These are phyloP conservation scores for Chloranthus sessilifolius DNA, from an alignment of 164 flowering plant genomes.

Conservation along the genomic window DNA sequence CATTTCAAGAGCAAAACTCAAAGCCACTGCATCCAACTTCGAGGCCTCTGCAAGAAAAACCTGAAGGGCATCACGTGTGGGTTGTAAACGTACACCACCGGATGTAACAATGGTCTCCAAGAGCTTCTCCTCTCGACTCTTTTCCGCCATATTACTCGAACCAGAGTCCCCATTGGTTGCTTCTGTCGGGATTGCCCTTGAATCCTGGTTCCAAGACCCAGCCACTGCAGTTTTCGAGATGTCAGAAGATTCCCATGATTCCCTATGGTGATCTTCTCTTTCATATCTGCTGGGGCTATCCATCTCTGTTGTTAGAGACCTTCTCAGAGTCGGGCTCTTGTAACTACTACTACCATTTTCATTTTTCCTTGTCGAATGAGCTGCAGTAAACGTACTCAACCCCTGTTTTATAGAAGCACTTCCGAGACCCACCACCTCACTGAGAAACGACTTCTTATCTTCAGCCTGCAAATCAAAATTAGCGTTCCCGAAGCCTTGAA, in stretches of 20 bases:
- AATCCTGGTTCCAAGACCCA: slow-evolving; percentile 63
- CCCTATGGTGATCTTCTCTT: slow-evolving; percentile 35
- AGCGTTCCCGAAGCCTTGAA: slow-evolving; percentile 92
- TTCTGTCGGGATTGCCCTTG: slow-evolving; percentile 29
- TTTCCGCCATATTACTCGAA: slow-evolving; percentile 36
- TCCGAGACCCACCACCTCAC: slow-evolving; percentile 92
- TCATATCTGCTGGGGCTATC: slow-evolving; percentile 51
- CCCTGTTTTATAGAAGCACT: slow-evolving; percentile 91
- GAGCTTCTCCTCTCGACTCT: slow-evolving; percentile 80
- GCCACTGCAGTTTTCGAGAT: slow-evolving; percentile 31
- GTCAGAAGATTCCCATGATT: slow-evolving; percentile 33
- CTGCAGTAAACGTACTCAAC: slow-evolving; percentile 54
- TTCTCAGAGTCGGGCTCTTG: slow-evolving; percentile 67
- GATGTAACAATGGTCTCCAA: slow-evolving; percentile 86
- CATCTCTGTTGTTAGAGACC: slow-evolving; percentile 70
- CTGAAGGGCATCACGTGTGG: slow-evolving; percentile 92
- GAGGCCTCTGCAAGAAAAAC: slow-evolving; percentile 76
- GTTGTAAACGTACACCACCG: slow-evolving; percentile 94
- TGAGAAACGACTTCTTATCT: slow-evolving; percentile 84
- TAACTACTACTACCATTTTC: slow-evolving; percentile 81
- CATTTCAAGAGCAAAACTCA: slow-evolving; percentile 70
- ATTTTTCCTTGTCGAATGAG: slow-evolving; percentile 50
- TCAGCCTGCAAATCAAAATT: slow-evolving; percentile 66
- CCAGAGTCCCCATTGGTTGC: slow-evolving; percentile 38
- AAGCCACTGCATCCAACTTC: slow-evolving; percentile 71